Evolutionary conservation across 2,329 filamentous ascomycete genomes (phyloP), one percentile per base, ranked within the genome.

Genomic region (Dactylellina cionopaga): DNA sequence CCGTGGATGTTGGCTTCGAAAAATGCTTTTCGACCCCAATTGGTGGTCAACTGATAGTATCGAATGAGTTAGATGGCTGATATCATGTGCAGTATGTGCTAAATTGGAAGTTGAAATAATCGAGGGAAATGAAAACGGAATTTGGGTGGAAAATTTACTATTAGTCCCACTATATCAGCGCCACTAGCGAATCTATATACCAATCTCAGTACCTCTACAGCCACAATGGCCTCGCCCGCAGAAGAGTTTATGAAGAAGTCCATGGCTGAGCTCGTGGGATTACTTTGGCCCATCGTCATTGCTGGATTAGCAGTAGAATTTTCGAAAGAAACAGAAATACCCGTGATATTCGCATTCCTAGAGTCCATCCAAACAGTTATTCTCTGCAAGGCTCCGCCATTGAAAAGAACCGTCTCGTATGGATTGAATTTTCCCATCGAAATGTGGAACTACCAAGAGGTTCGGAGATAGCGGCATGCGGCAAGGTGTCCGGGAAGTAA

Each of bases 241-340:
- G 11, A 5, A 0, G 41, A 27, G 19, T 39, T 31, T 13, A 60
- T n/a, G 5, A 27, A 37, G 13, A 60, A 39, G 17, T 49, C 29
- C 11, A 60, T 29, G 7, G 17, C 41, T 3, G 19, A 10, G 27
- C 51, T 33, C 19, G 3, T 4, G 19, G 27, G 7, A 9, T 4
- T 17, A n/a, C 10, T 15, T 31, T 49, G 41, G 13, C 56, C 56
- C 10, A 60, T 60, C 9, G 56, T 37, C 24, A 33, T 11, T n/a
- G 25, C 4, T 10, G 41, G 27, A 11, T 60, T 58, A 4, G 7
- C 6, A n/a, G n/a, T n/a, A 17, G 41, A 15, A 13, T 60, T 25
- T 35, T 47, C 41, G 31, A 49, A 60, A 39, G 37, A n/a, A 2
- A 47, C 55, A 5, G 55, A 47, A 24, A 59, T 19, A 4, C 55